These are phyloP conservation scores for Phycomyces blakesleeanus DNA, from an alignment of 192 early-diverging fungal genomes.

Conservation along the genomic window DNA sequence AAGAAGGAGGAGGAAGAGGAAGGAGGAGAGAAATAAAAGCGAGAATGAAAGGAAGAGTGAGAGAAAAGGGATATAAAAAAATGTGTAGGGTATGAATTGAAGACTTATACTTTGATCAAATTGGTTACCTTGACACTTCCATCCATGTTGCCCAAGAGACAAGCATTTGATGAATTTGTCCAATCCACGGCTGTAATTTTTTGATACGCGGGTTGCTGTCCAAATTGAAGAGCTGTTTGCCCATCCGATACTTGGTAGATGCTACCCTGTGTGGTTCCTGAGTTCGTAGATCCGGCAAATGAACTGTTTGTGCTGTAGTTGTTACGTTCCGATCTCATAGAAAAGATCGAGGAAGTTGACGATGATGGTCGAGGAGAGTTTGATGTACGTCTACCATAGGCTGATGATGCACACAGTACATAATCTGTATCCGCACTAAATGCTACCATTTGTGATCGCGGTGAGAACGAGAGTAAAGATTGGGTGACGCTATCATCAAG, in stretches of 20 bases:
- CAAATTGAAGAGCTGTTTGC: slow-evolving; percentile 40
- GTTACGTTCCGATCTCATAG: neutral
- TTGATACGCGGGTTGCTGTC: slow-evolving; percentile 32
- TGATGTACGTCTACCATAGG: neutral
- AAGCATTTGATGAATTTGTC: slow-evolving; percentile 46
- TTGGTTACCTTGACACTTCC: slow-evolving; percentile 53
- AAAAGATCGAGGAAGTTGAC: neutral
- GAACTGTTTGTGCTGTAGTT: neutral
- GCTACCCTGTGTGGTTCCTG: slow-evolving; percentile 28
- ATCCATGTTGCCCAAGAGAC: slow-evolving; percentile 46
- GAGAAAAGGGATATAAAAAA: neutral
- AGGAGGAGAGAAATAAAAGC: neutral
- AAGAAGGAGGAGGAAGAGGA: neutral
- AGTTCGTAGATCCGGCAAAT: neutral
- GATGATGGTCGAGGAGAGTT: neutral
- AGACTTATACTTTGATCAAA: slow-evolving; percentile 39
- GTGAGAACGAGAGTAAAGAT: slow-evolving; percentile 17
- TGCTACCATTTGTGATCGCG: slow-evolving; percentile 44
- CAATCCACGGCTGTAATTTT: slow-evolving; percentile 50
- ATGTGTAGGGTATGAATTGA: neutral
- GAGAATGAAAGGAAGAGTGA: neutral
- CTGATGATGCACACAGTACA: slow-evolving; percentile 39
- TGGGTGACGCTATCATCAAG: slow-evolving; percentile 20
- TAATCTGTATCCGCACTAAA: slow-evolving; percentile 56
- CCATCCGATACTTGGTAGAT: slow-evolving; percentile 46